Base-by-base conservation (phyloP, 1,284 basidiomycete species). In the Coniferiporia weirii region DNA sequence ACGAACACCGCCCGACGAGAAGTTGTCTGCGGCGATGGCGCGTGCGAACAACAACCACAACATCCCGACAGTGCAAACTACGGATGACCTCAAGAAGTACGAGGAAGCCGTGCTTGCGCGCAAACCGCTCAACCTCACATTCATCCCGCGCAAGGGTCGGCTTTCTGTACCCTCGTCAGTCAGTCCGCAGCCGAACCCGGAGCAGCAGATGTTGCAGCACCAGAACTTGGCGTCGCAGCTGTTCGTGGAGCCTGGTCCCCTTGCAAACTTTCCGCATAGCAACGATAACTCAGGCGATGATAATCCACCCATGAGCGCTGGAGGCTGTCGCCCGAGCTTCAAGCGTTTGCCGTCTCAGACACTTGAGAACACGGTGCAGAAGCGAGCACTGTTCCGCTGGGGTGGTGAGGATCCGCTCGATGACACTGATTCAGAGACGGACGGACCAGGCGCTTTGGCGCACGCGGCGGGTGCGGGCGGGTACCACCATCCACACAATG, bases 71-170 rank as follows among this genome's bases (percentile, higher is more conserved):
- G 49, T 46, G 20, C 49, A 49, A 20, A 73, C 73, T 35, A 67
- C 74, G 40, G 87, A 89, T 19, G 87, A 89, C 66, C 64, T 91
- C 64, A 75, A 78, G 64, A 80, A 79, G 61, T 91, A 91, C 64
- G 86, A 90, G 68, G 84, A 85, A 53, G 89, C 89, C 6, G 82
- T 90, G 5, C 70, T 88, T 44, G 86, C 87, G 15, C 75, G 86
- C 34, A 82, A 77, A 65, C 54, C 61, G 20, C 8, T 59, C 43
- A 59, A 59, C n/a, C 34, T 75, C 45, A 74, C 73, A 34, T 67
- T 74, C 32, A 46, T 51, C 13, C 60, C 60, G 10, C 49, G 55
- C 12, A 58, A 57, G 32, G 56, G 60, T 3, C 49, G 60, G 12
- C 40, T 38, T 40, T 53, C 49, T 22, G 48, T 53, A 8, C 46